These are phyloP conservation scores for Silene noctiflora DNA, from an alignment of 179 eudicot genomes.

Conservation along the genomic window DNA sequence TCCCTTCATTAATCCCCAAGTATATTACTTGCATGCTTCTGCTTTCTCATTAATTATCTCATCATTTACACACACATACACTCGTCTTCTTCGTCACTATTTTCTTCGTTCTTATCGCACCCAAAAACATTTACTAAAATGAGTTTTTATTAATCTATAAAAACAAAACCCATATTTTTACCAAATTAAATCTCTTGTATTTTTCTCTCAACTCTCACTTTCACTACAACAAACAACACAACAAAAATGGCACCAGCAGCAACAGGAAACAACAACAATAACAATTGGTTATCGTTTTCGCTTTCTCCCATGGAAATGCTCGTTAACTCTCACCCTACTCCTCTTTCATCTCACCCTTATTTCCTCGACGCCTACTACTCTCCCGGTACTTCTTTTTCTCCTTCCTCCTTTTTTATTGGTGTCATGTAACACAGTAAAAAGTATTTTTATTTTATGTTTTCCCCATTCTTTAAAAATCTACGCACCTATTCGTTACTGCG, in stretches of 20 bases:
- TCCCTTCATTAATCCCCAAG: too few relatives aligned
- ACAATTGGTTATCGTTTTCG: slow-evolving; percentile 70
- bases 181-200: too few relatives aligned
- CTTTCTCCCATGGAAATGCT: slow-evolving; percentile 74
- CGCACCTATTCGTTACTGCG: too few relatives aligned
- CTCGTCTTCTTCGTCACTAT: not conserved
- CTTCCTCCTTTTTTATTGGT: not conserved
- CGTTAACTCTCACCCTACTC: slow-evolving; percentile 35
- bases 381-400: slow-evolving; percentile 28
- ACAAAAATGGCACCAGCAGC: slow-evolving; percentile 39
- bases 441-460: too few relatives aligned
- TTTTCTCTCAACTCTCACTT: not conserved
- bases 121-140: not conserved
- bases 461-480: too few relatives aligned
- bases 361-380: slow-evolving; percentile 56
- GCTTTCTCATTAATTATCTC: too few relatives aligned
- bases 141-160: not conserved
- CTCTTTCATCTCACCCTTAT: slow-evolving; percentile 44
- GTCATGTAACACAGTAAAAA: too few relatives aligned
- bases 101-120: slow-evolving; percentile 23
- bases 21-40: not conserved
- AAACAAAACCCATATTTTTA: too few relatives aligned
- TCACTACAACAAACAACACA: not conserved
- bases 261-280: slow-evolving; percentile 1
- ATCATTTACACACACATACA: too few relatives aligned